Evolutionary conservation across 2,329 filamentous ascomycete species (phyloP).

Genomic region (Penicillium thymicola): DNA sequence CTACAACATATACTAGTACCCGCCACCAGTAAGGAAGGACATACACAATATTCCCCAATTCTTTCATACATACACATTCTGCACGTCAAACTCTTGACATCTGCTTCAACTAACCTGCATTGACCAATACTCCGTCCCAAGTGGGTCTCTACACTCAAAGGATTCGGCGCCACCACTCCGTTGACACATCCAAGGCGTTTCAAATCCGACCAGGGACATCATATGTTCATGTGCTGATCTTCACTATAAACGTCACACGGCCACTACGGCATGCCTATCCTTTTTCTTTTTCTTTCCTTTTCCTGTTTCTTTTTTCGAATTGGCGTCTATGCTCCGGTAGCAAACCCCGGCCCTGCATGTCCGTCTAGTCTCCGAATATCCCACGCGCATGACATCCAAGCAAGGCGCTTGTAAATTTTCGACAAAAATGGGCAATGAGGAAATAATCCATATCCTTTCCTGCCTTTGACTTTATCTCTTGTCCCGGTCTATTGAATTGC

Average conservation of each 20-base stretch:
- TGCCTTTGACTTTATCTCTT: background rate
- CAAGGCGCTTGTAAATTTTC: background rate
- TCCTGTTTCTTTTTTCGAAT: background rate
- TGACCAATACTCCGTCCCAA: background rate
- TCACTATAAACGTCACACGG: background rate
- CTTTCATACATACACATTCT: background rate
- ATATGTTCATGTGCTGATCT: background rate
- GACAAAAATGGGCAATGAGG: background rate
- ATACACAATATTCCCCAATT: constrained; percentile 1
- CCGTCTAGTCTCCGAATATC: background rate
- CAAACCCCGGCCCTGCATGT: background rate
- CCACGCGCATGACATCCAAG: constrained; percentile 5
- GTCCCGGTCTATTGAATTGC: background rate
- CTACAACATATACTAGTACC: background rate
- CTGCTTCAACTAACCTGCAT: background rate
- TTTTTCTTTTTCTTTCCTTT: background rate
- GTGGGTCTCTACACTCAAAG: background rate
- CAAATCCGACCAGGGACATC: background rate
- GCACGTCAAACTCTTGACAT: background rate
- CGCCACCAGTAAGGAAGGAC: constrained; percentile 16
- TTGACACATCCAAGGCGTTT: background rate
- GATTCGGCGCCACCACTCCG: background rate
- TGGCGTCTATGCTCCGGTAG: background rate
- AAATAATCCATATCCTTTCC: background rate
- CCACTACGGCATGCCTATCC: background rate